These are phyloP conservation scores for Globisporangium mamillatum DNA, from an alignment of 352 stramenopile genomes.

Conservation along the genomic window DNA sequence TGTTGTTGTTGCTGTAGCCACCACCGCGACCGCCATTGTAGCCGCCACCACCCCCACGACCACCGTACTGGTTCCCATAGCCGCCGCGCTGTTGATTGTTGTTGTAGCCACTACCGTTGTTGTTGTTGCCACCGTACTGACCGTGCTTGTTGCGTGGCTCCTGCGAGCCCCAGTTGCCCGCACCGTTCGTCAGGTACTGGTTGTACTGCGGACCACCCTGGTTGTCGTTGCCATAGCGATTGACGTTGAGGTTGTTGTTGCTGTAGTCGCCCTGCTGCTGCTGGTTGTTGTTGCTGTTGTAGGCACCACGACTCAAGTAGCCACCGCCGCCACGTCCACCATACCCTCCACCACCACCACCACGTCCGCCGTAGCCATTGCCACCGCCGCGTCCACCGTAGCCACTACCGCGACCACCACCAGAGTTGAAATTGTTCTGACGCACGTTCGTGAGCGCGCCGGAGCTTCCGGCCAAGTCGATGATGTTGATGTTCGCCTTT, in stretches of 20 bases:
- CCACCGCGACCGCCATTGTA: constrained; percentile 14
- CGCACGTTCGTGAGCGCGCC: constrained; percentile 56
- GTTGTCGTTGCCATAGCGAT: constrained; percentile 42
- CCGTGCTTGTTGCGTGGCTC: constrained; percentile 77
- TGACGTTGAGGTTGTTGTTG: constrained; percentile 70
- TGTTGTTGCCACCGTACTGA: constrained; percentile 38
- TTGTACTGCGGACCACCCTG: constrained; percentile 51
- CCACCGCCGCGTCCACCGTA: constrained; percentile 21
- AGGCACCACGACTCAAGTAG: constrained; percentile 20
- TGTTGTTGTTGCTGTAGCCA: constrained; percentile 11
- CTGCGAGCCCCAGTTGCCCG: constrained; percentile 77
- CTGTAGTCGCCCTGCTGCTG: constrained; percentile 28
- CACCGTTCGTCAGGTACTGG: constrained; percentile 72
- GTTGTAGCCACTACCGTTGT: constrained; percentile 29
- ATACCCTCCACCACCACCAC: constrained; percentile 20
- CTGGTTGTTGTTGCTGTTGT: constrained; percentile 23
- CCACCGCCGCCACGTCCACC: constrained; percentile 19
- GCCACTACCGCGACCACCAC: constrained; percentile 30
- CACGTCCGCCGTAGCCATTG: constrained; percentile 14
- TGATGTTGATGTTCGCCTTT: constrained; percentile 83
- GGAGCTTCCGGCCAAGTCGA: constrained; percentile 65
- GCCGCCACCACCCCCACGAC: constrained; percentile 22
- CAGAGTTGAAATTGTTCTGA: constrained; percentile 40
- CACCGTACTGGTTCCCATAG: constrained; percentile 26
- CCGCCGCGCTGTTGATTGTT: constrained; percentile 19